Evolutionary conservation across 2,329 filamentous ascomycete genomes (phyloP).

Genomic region (Alternaria dauci): DNA sequence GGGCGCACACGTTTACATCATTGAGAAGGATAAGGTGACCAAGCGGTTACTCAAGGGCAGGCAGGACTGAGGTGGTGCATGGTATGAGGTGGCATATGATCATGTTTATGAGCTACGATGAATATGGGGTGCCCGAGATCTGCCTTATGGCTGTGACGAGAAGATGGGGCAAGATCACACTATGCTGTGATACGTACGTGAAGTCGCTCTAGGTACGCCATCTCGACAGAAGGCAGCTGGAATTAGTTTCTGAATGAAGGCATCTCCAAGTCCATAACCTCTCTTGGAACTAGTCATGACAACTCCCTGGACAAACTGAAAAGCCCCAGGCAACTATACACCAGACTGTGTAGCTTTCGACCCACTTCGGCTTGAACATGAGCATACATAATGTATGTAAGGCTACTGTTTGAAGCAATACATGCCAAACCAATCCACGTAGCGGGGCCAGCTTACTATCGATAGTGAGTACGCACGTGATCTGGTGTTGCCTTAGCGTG

Average conservation of each 20-base stretch:
- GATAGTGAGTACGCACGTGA: constrained; percentile 22
- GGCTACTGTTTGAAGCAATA: not conserved
- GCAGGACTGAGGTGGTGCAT: constrained; percentile 70
- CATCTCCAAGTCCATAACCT: constrained; percentile 27
- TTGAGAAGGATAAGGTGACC: constrained; percentile 99
- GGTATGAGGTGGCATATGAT: constrained; percentile 19
- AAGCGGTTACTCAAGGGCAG: constrained; percentile 98
- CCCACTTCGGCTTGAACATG: not conserved
- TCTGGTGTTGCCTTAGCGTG: constrained; percentile 26
- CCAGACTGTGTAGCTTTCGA: not conserved
- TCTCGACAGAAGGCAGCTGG: not conserved
- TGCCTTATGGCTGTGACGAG: constrained; percentile 17
- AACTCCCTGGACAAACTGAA: not conserved
- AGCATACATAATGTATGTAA: not conserved
- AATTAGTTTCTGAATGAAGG: constrained; percentile 14
- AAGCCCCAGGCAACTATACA: not conserved
- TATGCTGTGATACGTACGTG: not conserved
- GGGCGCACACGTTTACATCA: constrained; percentile 99
- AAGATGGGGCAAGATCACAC: constrained; percentile 11
- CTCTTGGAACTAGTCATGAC: not conserved
- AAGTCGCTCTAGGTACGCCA: not conserved
- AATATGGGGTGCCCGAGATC: constrained; percentile 4
- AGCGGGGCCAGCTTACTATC: constrained; percentile 8
- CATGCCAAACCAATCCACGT: not conserved
- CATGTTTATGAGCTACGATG: constrained; percentile 25